Conservation (phyloP, 2,329 filamentous ascomycete genomes). For the Mycosphaerella arachidis region DNA sequence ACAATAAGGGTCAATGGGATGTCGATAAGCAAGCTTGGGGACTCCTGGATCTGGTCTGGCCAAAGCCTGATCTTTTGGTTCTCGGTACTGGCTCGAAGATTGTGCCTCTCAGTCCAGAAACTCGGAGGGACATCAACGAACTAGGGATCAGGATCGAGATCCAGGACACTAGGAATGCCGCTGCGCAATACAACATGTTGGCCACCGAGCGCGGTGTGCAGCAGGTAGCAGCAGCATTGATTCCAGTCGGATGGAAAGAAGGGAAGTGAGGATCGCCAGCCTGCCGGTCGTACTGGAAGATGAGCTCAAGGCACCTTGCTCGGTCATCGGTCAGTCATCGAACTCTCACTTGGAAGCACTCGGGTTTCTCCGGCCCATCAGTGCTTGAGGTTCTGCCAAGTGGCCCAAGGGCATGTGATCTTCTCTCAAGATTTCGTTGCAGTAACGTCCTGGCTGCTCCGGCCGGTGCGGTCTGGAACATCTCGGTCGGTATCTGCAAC, state of each 20-base stretch:
- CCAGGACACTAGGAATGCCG: constrained; percentile 87
- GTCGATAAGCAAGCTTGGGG: constrained; percentile 67
- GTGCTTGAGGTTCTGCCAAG: neutral
- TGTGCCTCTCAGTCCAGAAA: constrained; percentile 69
- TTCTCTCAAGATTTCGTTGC: neutral
- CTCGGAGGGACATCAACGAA: constrained; percentile 65
- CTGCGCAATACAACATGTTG: constrained; percentile 88
- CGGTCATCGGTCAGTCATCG: too few relatives aligned
- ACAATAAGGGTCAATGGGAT: constrained; percentile 77
- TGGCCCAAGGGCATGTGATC: neutral
- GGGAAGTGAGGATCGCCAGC: constrained; percentile 26
- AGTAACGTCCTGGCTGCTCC: neutral
- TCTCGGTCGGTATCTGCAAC: neutral
- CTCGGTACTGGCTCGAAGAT: constrained; percentile 78
- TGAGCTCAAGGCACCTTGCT: neutral
- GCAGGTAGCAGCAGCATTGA: constrained; percentile 79
- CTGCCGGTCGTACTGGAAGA: neutral
- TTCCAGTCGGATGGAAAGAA: constrained; percentile 80
- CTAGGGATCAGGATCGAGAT: constrained; percentile 84
- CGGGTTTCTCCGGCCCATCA: neutral
- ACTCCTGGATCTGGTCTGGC: constrained; percentile 73
- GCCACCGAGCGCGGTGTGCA: constrained; percentile 87
- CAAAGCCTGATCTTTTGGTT: constrained; percentile 87
- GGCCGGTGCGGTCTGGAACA: neutral
- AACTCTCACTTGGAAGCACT: too few relatives aligned